These are phyloP conservation scores for Furcasterigmium furcatum DNA, from an alignment of 2,329 filamentous ascomycete species.

Conservation along the genomic window DNA sequence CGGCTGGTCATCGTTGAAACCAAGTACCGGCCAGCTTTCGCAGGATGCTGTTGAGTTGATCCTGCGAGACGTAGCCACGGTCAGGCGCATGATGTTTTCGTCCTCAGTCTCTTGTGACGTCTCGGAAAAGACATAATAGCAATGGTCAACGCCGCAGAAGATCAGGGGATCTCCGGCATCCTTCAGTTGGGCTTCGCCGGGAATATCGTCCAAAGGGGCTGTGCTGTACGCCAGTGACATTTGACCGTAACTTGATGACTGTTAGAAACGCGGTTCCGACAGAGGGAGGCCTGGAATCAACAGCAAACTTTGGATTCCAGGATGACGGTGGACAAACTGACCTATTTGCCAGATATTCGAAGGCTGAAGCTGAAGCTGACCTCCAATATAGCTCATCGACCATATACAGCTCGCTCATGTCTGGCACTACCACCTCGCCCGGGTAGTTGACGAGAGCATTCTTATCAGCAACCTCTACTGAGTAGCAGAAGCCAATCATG, in stretches of 20 bases:
- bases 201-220: conserved; percentile 13
- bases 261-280: too few relatives aligned
- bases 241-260: conserved; percentile 30
- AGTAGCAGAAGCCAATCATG: conserved; percentile 36
- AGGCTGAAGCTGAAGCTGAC: conserved; percentile 14
- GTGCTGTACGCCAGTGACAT: conserved; percentile 25
- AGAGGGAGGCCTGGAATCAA: too few relatives aligned
- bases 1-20: conserved; percentile 18
- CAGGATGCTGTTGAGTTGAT: conserved; percentile 25
- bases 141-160: conserved; percentile 11
- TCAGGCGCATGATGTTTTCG: conserved; percentile 10
- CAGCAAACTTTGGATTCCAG: accelerated
- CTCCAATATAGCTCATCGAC: conserved; percentile 19
- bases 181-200: conserved; percentile 25
- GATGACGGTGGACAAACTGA: conserved; percentile 9
- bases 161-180: conserved; percentile 19
- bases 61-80: conserved; percentile 26
- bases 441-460: conserved; percentile 21
- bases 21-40: conserved; percentile 21
- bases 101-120: background rate
- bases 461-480: conserved; percentile 30
- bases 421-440: conserved; percentile 30
- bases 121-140: conserved; percentile 35
- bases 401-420: conserved; percentile 29
- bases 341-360: conserved; percentile 39